Percentiles rank a stretch among this genome's conserved stretches.
These are phyloP conservation scores for Phanerochaete sordida DNA, from an alignment of 768 basidiomycete genomes.

Conservation along the genomic window DNA sequence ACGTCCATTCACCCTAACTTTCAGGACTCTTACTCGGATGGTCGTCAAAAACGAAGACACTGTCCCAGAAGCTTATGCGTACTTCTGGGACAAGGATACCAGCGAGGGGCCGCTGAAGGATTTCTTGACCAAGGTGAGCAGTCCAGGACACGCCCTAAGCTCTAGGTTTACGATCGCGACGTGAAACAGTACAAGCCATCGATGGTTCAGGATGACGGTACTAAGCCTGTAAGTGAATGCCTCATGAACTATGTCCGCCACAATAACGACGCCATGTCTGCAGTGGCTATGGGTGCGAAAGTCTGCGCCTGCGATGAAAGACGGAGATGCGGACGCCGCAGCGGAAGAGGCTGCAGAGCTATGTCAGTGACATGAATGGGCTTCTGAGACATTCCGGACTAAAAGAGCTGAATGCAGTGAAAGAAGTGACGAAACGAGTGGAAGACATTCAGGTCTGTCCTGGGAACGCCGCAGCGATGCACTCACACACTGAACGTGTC, in stretches of 20 bases:
- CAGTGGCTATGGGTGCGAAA: slow-evolving; percentile 66
- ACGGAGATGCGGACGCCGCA: slow-evolving; percentile 28
- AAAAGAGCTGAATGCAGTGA: slow-evolving; percentile 37
- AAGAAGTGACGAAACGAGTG: slow-evolving; percentile 52
- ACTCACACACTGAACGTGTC: not conserved
- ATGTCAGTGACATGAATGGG: slow-evolving; percentile 30
- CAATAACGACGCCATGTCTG: not conserved
- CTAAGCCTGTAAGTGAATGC: slow-evolving; percentile 54
- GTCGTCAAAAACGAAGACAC: not conserved
- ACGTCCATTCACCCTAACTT: not conserved
- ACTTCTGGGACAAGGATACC: slow-evolving; percentile 1
- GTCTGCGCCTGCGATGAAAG: not conserved
- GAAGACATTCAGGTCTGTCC: slow-evolving; percentile 54
- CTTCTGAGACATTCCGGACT: not conserved
- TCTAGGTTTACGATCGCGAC: not conserved
- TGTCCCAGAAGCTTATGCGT: slow-evolving; percentile 1
- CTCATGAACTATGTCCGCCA: not conserved
- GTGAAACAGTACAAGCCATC: slow-evolving; percentile 63
- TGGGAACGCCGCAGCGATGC: not conserved
- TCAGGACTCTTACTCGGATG: not conserved
- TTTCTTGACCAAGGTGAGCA: slow-evolving; percentile 44
- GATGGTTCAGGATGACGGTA: slow-evolving; percentile 76
- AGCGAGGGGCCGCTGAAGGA: not conserved
- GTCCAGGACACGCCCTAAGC: not conserved
- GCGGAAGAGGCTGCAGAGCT: slow-evolving; percentile 41